A percentile compares a stretch with the other conserved stretches of the same genome.
Evolutionary conservation across 2,329 filamentous ascomycete genomes (phyloP).

Genomic region (Raffaelea arxii): DNA sequence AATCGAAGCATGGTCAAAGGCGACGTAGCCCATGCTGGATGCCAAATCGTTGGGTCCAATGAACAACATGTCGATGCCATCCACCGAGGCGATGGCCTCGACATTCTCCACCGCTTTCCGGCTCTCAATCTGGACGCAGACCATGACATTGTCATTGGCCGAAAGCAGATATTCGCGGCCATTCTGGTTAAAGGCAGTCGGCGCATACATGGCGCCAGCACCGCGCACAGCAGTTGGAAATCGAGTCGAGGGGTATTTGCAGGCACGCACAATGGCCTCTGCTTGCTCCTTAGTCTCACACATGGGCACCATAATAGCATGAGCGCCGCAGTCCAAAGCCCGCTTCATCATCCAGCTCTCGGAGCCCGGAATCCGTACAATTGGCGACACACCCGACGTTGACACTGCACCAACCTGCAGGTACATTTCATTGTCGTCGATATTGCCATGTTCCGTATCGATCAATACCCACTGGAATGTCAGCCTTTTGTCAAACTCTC

Average conservation of each 20-base stretch:
- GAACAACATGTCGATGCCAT: conserved; percentile 33
- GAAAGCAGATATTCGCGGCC: conserved; percentile 37
- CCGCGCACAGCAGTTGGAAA: conserved; percentile 20
- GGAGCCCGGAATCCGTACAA: conserved; percentile 25
- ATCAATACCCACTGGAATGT: conserved; percentile 20
- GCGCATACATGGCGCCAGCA: conserved; percentile 20
- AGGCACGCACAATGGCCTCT: conserved; percentile 27
- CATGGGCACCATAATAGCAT: conserved; percentile 38
- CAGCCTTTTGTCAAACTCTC: conserved; percentile 3
- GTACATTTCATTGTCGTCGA: conserved; percentile 42
- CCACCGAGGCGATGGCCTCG: conserved; percentile 30
- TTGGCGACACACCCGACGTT: conserved; percentile 30
- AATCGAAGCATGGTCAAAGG: conserved; percentile 16
- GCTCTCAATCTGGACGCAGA: conserved; percentile 35
- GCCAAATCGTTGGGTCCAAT: conserved; percentile 36
- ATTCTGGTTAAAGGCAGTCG: conserved; percentile 20
- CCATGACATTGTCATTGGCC: conserved; percentile 36
- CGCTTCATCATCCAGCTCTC: conserved; percentile 37
- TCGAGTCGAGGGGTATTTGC: conserved; percentile 41
- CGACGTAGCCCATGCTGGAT: conserved; percentile 30
- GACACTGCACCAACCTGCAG: conserved; percentile 43
- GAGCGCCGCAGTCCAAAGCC: conserved; percentile 38
- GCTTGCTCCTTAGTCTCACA: conserved; percentile 29
- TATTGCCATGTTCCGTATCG: conserved; percentile 43
- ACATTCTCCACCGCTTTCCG: conserved; percentile 31